Evolutionary conservation across 306 rosid species (phyloP).

Genomic region (Castanea crenata): DNA sequence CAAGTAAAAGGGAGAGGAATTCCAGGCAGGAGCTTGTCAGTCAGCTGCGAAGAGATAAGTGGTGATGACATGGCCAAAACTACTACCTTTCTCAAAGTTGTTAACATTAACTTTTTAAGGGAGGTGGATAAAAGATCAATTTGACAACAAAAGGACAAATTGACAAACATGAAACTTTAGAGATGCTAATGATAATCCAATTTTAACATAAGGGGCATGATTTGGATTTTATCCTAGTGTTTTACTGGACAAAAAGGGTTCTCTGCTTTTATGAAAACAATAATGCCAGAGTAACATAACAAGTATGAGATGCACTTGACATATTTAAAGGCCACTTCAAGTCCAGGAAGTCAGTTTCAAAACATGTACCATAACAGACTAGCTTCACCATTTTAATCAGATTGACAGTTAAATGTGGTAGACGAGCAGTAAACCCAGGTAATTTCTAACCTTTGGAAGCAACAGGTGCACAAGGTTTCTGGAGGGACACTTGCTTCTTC

Average conservation of each 20-base stretch:
- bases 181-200: no score
- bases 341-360: not conserved
- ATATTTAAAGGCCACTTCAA: not conserved
- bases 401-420: not conserved
- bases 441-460: slow-evolving; percentile 59
- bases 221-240: no score
- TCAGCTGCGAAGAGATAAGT: no score
- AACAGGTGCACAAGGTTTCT: slow-evolving; percentile 42
- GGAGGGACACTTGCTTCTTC: slow-evolving; percentile 67
- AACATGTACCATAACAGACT: not conserved
- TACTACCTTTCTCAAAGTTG: no score
- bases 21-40: no score
- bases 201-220: no score
- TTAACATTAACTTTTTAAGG: no score
- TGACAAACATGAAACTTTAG: no score
- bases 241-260: not conserved
- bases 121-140: no score
- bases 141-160: no score
- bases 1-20: no score
- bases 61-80: no score
- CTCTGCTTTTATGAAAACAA: not conserved
- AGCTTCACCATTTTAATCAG: not conserved
- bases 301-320: not conserved
- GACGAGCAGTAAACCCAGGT: not conserved
- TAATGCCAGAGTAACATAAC: not conserved